Conservation (phyloP, 2,329 filamentous ascomycete genomes). For the Alternaria triticimaculans region DNA sequence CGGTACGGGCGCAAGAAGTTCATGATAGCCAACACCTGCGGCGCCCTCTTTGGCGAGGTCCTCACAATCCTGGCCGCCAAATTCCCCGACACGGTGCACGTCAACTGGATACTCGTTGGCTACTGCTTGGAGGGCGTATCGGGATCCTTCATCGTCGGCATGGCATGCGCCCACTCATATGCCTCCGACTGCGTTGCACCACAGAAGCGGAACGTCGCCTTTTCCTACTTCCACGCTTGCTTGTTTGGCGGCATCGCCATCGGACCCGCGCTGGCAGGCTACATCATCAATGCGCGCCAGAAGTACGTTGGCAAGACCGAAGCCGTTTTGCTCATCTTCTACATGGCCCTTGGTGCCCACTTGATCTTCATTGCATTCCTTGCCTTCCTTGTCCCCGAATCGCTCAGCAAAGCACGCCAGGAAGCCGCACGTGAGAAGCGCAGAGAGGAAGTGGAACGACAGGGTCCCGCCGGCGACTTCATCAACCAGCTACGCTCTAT, state of each 20-base stretch:
- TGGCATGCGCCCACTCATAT: slow-evolving; percentile 83
- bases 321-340: slow-evolving; percentile 81
- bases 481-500: slow-evolving; percentile 53
- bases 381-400: slow-evolving; percentile 79
- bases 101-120: slow-evolving; percentile 80
- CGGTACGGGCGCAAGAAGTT: slow-evolving; percentile 80
- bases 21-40: slow-evolving; percentile 74
- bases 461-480: slow-evolving; percentile 50
- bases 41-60: slow-evolving; percentile 76
- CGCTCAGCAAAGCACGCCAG: slow-evolving; percentile 76
- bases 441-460: slow-evolving; percentile 48
- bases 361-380: slow-evolving; percentile 75
- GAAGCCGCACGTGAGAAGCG: slow-evolving; percentile 73
- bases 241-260: slow-evolving; percentile 88
- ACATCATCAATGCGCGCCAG: slow-evolving; percentile 68
- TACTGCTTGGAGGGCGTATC: slow-evolving; percentile 80
- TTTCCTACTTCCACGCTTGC: slow-evolving; percentile 89
- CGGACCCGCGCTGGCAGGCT: slow-evolving; percentile 81
- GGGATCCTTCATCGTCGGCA: slow-evolving; percentile 86
- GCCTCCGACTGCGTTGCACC: slow-evolving; percentile 86
- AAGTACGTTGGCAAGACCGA: slow-evolving; percentile 63
- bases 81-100: slow-evolving; percentile 74
- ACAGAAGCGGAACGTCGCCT: slow-evolving; percentile 77
- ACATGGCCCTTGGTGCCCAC: slow-evolving; percentile 77
- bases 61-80: slow-evolving; percentile 80